Evolutionary conservation across 2,329 filamentous ascomycete species (phyloP), one percentile per base, ranked within the genome.

Genomic region (Emmonsia crescens): DNA sequence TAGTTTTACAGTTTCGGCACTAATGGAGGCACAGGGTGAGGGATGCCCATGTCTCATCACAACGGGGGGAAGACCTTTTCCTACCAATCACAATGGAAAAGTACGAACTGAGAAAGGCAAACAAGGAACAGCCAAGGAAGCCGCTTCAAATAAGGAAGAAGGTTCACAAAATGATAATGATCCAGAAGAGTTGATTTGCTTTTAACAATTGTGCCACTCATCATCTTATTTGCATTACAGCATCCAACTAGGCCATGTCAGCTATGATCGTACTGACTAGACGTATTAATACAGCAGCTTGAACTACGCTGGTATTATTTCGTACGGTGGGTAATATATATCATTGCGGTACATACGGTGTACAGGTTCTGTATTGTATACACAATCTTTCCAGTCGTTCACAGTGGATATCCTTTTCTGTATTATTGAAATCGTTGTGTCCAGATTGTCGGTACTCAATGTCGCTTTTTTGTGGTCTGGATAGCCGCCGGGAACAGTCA

Each of bases 401-500:
- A 49, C 19, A 49, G 54, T 42, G 36, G 54, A 14, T 31, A 14
- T 54, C n/a, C 51, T 21, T 21, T 21, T 21, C 14, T 24, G 49
- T 56, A 24, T 56, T 40, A 12, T 40, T 16, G 2, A 21, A 31
- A 46, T 8, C 40, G 56, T 19, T 62, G 51, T 62, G 54, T 52
- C 64, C 64, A 60, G 44, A 59, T 59, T 65, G 64, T 64, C 62
- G 62, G 62, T 61, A 65, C 60, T 60, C 57, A 33, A 31, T 44
- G 54, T 49, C 59, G 36, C 49, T 48, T 31, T 60, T 60, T 42
- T 55, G 16, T 64, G 38, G 55, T 46, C 36, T 61, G 49, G 46
- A 57, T 52, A 31, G 38, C 40, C 42, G 38, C 38, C 57, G 5
- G 60, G 44, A 24, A 21, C 33, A 42, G 19, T 42, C 21, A 27